Base-by-base conservation (phyloP, 441 rosid genomes). In the Mallotus repandus region DNA sequence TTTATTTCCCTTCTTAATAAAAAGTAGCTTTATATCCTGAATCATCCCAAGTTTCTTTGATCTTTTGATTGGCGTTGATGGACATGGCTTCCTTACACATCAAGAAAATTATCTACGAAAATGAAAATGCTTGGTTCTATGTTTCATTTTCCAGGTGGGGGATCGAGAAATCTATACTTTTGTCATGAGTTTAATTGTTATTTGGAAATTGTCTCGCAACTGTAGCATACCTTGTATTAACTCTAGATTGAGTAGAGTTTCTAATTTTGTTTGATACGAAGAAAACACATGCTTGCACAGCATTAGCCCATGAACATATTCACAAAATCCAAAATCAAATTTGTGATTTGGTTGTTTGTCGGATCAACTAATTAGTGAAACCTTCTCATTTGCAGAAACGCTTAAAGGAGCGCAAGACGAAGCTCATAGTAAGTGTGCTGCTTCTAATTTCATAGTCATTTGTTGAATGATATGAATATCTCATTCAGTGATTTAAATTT, bases 341-440 rank as follows among this genome's bases (percentile, higher is more conserved):
- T 22, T 1, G 22, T 68, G 41, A 43, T 50, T 73, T 21, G 41
- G 50, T 59, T 21, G 16, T 52, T 71, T 62, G 58, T 41, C 7
- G 22, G n/a, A 57, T 73, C 35, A 55, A 69, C 70, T 78, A 72
- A 74, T 43, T 70, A 19, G 56, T 68, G 67, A 46, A 66, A 32
- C 52, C 8, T 73, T 74, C 55, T 70, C 80, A 72, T 67, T 19
- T 75, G 81, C 91, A 95, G 99, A 93, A 88, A 89, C 99, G 97
- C 15, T 76, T 95, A 63, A 93, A 86, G 78, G 87, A 85, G 74
- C 84, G 82, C 45, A 93, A 80, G 81, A 84, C 97, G 79, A 82
- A 84, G 78, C 88, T 95, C 72, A 89, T 95, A 54, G 99, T 94
- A 86, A 89, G 97, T 74, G 35, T 48, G 77, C 69, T 74, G 10